Evolutionary conservation across 192 early-diverging fungal species (phyloP), one percentile per base, ranked within the genome.

Genomic region (Coemansia pectinata): DNA sequence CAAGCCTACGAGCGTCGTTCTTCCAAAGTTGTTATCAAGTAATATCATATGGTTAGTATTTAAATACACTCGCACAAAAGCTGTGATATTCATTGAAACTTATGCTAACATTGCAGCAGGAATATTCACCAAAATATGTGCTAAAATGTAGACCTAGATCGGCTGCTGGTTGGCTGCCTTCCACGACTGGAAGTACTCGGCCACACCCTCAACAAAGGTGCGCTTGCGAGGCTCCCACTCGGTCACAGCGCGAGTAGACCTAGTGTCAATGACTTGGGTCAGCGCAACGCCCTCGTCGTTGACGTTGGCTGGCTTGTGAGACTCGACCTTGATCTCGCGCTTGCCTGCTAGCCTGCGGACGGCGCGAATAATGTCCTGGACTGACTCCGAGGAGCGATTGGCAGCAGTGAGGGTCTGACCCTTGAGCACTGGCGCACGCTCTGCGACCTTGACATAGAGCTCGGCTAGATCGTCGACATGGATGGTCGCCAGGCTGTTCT

Each of bases 201-300:
- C 36, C 21, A 59, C 31, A 14, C 66, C 66, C 17, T 67, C 66
- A 45, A 67, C 55, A 12, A 67, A 40, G 15, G 53, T 59, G 55
- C 52, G 66, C 55, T 67, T 67, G 55, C 66, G 66, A 14, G 66
- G 66, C 40, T 67, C 44, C 66, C 66, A 67, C 12, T 12, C 55
- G 29, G 47, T 48, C 21, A 67, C 19, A 15, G 52, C 31, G 14
- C 66, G 34, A 29, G 66, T 58, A 1, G 23, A 19, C 17, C 66
- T 57, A 2, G 66, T 42, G 55, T 67, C 66, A 21, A 67, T 44
- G 38, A 67, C 55, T n/a, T 67, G 66, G 33, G 34, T 67, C 10
- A 59, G 19, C 39, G 66, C 34, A n/a, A 59, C 4, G 7, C 66
- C 55, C 17, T 34, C 34, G 31, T 67, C 66, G 40, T 25, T 19